Evolutionary conservation across 805 yeast genomes (phyloP), one percentile per base, ranked within the genome.

Genomic region (Metschnikowia continentalis): DNA sequence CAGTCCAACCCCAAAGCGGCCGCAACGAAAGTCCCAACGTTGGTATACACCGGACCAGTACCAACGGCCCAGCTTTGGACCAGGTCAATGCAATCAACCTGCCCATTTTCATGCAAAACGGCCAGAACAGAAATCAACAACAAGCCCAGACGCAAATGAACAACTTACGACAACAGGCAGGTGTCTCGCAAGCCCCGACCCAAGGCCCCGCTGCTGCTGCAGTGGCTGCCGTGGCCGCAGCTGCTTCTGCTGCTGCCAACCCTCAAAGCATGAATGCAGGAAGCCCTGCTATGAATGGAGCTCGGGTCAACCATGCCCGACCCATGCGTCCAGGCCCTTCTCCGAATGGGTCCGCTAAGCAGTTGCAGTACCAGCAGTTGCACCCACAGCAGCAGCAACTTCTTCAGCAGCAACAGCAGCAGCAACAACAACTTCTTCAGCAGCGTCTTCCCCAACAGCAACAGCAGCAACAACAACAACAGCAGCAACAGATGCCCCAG

Each of bases 111-210:
- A 50, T 64, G 54, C 59, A 61, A 19, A 58, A 53, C 19, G 51
- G 53, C 23, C 68, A 65, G 42, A 69, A 70, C 50, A 54, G 70
- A 35, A 69, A 69, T 38, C 79, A 75, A 52, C 77, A 74, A 53
- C 77, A 69, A 49, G 77, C 80, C 3, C 82, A 77, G 58, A 67
- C 64, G 40, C 82, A 77, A 61, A 75, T 77, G 82, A 76, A 74
- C 58, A 76, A 69, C 53, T 62, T 75, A 50, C 71, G 81, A 45
- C 83, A 74, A 54, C 81, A 73, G 57, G 71, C 65, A 15, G 71
- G 58, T 2, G 72, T 61, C 13, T 64, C 62, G 19, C 73, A 60
- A 35, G 68, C 59, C 42, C 54, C 53, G 20, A 54, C 48, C 22
- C 55, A 43, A 13, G 55, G 49, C 3, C 48, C 55, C 3, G 49